These are phyloP conservation scores for Penicillium sumatraense DNA, from an alignment of 2,329 filamentous ascomycete species.

Conservation along the genomic window DNA sequence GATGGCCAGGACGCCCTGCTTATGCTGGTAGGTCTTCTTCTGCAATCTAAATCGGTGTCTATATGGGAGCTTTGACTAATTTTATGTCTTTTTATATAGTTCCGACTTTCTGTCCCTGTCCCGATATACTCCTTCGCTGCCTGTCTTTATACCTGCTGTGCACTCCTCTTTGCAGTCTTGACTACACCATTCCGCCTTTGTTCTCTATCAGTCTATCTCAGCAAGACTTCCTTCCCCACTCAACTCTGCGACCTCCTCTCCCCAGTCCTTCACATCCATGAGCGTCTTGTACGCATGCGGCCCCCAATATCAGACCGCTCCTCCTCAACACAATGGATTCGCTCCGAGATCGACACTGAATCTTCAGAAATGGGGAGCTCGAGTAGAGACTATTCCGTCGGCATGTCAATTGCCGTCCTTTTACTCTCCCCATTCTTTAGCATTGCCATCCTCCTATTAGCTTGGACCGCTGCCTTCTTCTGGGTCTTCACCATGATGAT, in stretches of 20 bases:
- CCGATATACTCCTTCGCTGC: slow-evolving; percentile 60
- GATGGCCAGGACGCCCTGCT: slow-evolving; percentile 48
- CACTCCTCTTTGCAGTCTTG: slow-evolving; percentile 55
- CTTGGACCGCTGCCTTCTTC: slow-evolving; percentile 65
- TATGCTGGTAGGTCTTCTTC: slow-evolving; percentile 42
- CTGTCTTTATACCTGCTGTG: slow-evolving; percentile 58
- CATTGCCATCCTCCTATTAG: slow-evolving; percentile 59
- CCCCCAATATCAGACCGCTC: slow-evolving; percentile 27
- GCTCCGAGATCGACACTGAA: slow-evolving; percentile 47
- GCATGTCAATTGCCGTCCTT: slow-evolving; percentile 56
- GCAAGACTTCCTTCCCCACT: slow-evolving; percentile 51
- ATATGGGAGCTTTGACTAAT: slow-evolving; percentile 17
- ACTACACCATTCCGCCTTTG: slow-evolving; percentile 61
- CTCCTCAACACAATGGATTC: slow-evolving; percentile 35
- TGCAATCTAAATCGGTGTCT: neutral
- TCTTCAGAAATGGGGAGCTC: slow-evolving; percentile 30
- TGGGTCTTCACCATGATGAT: slow-evolving; percentile 66
- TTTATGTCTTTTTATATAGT: slow-evolving; percentile 36
- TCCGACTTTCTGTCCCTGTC: slow-evolving; percentile 59
- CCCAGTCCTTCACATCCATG: slow-evolving; percentile 57
- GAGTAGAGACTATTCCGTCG: slow-evolving; percentile 41
- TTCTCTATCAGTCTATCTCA: slow-evolving; percentile 47
- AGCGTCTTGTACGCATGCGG: slow-evolving; percentile 38
- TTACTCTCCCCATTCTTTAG: slow-evolving; percentile 61
- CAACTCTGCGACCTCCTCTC: slow-evolving; percentile 59